Percentiles rank a stretch among this genome's conserved stretches.
These are phyloP conservation scores for Ensete ventricosum DNA, from an alignment of 176 grass and related monocot species.

Conservation along the genomic window DNA sequence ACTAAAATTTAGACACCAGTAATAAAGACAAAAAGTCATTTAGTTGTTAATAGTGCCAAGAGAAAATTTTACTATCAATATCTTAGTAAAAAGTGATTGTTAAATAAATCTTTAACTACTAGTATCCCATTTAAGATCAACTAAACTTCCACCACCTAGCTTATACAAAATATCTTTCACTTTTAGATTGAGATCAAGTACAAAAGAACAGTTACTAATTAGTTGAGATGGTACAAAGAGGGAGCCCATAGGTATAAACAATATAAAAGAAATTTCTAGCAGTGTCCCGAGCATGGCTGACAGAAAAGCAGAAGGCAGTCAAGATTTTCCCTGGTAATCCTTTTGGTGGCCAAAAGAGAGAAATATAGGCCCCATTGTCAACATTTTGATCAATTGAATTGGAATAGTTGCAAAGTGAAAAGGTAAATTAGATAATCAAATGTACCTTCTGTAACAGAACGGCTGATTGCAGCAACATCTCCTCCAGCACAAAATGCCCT, in stretches of 20 bases:
- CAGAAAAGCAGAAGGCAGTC: not conserved
- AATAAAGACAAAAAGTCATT: no score
- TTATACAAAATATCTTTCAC: not conserved
- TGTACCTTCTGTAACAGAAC: slow-evolving; percentile 30
- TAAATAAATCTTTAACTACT: not conserved
- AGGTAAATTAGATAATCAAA: not conserved
- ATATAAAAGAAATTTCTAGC: not conserved
- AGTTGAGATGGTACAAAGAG: not conserved
- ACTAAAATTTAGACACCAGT: no score
- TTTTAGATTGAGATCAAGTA: not conserved
- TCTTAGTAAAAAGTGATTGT: not conserved
- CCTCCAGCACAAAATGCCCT: slow-evolving; percentile 99
- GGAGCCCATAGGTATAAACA: not conserved
- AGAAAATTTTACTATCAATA: not conserved
- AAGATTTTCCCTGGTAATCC: not conserved
- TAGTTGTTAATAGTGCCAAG: no score
- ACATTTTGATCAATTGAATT: not conserved
- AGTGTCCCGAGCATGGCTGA: not conserved
- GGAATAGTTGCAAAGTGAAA: not conserved
- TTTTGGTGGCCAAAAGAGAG: not conserved
- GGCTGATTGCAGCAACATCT: slow-evolving; percentile 60
- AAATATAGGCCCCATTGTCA: not conserved
- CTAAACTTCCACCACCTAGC: not conserved
- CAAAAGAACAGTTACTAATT: not conserved
- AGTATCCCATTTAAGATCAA: not conserved